Percentiles rank a stretch among this genome's conserved stretches.
Conservation (phyloP, 2,329 filamentous ascomycete genomes). For the Apiospora aurea region DNA sequence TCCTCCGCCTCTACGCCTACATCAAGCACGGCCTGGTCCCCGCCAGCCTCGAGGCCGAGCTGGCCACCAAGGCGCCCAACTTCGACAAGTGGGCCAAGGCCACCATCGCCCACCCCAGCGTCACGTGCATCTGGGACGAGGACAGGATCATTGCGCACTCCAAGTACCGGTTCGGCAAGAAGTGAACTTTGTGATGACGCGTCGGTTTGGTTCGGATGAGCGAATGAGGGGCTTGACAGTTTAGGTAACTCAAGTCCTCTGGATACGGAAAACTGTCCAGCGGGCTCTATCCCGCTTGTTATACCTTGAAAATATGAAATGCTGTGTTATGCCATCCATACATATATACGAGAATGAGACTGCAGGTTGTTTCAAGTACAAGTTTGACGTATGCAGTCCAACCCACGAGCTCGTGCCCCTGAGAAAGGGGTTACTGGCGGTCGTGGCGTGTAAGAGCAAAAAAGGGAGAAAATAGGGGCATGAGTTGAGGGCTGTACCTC, state of each 20-base stretch:
- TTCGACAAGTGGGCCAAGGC: constrained; percentile 28
- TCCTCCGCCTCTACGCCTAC: constrained; percentile 26
- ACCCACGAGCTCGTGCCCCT: no score
- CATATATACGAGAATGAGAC: no score
- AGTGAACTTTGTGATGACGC: not conserved
- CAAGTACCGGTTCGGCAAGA: not conserved
- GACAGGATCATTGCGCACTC: constrained; percentile 24
- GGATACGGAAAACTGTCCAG: not conserved
- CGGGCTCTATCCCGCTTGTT: no score
- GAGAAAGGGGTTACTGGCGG: no score
- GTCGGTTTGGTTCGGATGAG: no score
- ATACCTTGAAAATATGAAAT: no score
- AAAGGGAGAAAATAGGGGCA: not conserved
- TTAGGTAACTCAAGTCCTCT: not conserved
- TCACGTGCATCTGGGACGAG: constrained; percentile 27
- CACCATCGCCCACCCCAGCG: constrained; percentile 24
- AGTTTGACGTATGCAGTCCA: no score
- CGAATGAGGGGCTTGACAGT: not conserved
- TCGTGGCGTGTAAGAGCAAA: not conserved
- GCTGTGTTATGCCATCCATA: no score
- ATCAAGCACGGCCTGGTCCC: constrained; percentile 27
- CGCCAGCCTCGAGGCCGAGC: constrained; percentile 17
- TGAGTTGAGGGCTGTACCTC: not conserved
- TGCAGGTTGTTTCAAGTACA: no score
- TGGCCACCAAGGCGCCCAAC: constrained; percentile 25